Evolutionary conservation across 495 filamentous ascomycete genomes (phyloP).

Genomic region (Evernia prunastri): DNA sequence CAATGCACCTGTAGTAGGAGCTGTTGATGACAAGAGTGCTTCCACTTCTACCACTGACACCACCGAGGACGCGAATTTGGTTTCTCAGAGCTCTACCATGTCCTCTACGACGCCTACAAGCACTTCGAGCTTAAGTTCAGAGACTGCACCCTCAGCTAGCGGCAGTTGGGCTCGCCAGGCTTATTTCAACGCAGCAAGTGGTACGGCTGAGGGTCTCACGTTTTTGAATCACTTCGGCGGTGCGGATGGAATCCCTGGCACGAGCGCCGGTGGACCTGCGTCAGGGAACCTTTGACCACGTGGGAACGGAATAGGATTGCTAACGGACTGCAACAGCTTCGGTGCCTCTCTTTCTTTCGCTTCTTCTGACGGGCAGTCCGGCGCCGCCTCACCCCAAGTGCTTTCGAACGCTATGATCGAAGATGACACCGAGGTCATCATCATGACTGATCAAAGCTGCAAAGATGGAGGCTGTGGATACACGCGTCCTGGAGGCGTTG

Average conservation of each 20-base stretch:
- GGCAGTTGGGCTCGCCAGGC: constrained; percentile 38
- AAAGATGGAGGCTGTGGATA: constrained; percentile 49
- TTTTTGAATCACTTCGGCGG: constrained; percentile 60
- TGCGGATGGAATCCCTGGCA: constrained; percentile 20
- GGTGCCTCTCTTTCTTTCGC: constrained; percentile 59
- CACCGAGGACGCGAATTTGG: constrained; percentile 18
- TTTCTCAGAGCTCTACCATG: not conserved
- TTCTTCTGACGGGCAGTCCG: constrained; percentile 43
- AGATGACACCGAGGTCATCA: constrained; percentile 55
- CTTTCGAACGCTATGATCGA: constrained; percentile 44
- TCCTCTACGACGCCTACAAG: no score
- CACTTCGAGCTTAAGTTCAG: not conserved
- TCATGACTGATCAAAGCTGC: constrained; percentile 54
- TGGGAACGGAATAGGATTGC: not conserved
- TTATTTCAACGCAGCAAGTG: constrained; percentile 50
- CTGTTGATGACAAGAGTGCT: constrained; percentile 7
- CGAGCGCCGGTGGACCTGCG: constrained; percentile 26
- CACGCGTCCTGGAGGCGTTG: constrained; percentile 49
- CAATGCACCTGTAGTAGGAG: not conserved
- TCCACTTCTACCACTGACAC: constrained; percentile 8
- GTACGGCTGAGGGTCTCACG: constrained; percentile 48
- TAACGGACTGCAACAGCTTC: constrained; percentile 39
- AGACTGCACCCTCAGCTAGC: not conserved
- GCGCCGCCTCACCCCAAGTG: constrained; percentile 43
- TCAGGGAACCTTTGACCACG: constrained; percentile 10